Percentiles rank a stretch among this genome's conserved stretches.
phyloP scores from a whole-genome alignment of 1,284 basidiomycete species.

The Vanrija sp. region DNA sequence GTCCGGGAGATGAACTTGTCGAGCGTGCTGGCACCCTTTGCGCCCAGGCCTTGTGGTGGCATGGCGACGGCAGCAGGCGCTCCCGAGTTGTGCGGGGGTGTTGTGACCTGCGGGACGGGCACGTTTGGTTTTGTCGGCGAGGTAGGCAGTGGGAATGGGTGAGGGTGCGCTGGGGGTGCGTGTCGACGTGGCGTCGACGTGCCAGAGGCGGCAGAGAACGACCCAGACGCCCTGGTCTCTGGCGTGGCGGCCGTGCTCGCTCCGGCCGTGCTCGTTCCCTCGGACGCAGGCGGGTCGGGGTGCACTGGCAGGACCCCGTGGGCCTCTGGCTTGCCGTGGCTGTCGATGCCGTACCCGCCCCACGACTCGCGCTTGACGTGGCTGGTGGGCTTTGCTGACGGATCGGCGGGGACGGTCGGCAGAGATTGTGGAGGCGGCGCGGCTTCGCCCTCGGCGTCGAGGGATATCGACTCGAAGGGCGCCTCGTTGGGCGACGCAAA shows the following conservation, averaged over 20 bases:
- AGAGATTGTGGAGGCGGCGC: slow-evolving; percentile 1
- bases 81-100: slow-evolving; percentile 1
- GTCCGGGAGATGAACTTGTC: slow-evolving; percentile 52
- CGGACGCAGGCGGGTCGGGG: background rate
- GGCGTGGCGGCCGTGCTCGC: background rate
- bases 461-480: slow-evolving; percentile 39
- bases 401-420: slow-evolving; percentile 1
- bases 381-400: background rate
- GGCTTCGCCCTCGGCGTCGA: slow-evolving; percentile 9
- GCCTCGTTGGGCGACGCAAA: slow-evolving; percentile 7
- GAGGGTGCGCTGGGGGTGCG: slow-evolving; percentile 43
- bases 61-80: slow-evolving; percentile 21
- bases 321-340: slow-evolving; percentile 16
- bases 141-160: slow-evolving; percentile 36
- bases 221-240: background rate
- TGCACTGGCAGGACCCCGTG: slow-evolving; percentile 16
- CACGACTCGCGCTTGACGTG: slow-evolving; percentile 6
- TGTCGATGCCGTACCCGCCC: slow-evolving; percentile 25
- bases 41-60: slow-evolving; percentile 20
- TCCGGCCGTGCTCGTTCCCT: slow-evolving; percentile 5
- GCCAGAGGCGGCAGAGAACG: slow-evolving; percentile 3
- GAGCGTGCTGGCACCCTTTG: slow-evolving; percentile 37
- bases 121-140: slow-evolving; percentile 8
- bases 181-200: slow-evolving; percentile 23
- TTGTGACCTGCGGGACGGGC: slow-evolving; percentile 15